Evolutionary conservation across 306 rosid species (phyloP), one percentile per base, ranked within the genome.

Genomic region (Cucurbita pepo): DNA sequence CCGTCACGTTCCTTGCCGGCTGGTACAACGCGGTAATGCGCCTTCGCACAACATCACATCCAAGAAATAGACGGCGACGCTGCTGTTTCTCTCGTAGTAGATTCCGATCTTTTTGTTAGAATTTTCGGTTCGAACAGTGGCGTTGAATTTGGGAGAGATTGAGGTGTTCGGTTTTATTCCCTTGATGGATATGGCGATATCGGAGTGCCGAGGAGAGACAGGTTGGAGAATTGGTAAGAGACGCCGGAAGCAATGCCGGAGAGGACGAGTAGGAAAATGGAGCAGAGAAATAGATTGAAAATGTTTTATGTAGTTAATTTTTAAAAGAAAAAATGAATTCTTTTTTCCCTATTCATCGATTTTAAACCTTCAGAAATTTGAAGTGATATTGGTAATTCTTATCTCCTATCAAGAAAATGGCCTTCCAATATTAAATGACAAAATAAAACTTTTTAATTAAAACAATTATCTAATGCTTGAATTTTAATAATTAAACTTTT

Each of bases 101-200:
- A 92, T 82, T 30, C 97, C 97, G 65, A 92, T 85, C 69, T 77
- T 85, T 14, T 71, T 43, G 83, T 88, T 92, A 13, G 88, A 88
- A 73, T 92, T 90, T 3, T 83, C 66, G 0, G 92, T 88, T 41
- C 74, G 77, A 5, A 92, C 73, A 5, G 86, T 2, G 22, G 86
- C 81, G 41, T 80, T 77, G 54, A 92, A 76, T 73, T 73, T 83
- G 47, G 96, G 95, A 45, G 87, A 88, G 0, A 85, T 63, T 8
- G 45, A 75, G 16, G 65, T 14, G 38, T 87, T 71, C n/a, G 87
- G 2, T 69, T 90, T 81, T 3, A 92, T 19, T 0, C 91, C 93
- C 8, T 43, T 52, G 77, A 88, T 45, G 2, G 84, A 47, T 69
- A 92, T 53, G 48, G 55, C 7, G 0, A 86, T 75, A 53, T 90